Evolutionary conservation across 352 stramenopile genomes (phyloP), one percentile per base, ranked within the genome.

Genomic region (Stramenopiles sp.): DNA sequence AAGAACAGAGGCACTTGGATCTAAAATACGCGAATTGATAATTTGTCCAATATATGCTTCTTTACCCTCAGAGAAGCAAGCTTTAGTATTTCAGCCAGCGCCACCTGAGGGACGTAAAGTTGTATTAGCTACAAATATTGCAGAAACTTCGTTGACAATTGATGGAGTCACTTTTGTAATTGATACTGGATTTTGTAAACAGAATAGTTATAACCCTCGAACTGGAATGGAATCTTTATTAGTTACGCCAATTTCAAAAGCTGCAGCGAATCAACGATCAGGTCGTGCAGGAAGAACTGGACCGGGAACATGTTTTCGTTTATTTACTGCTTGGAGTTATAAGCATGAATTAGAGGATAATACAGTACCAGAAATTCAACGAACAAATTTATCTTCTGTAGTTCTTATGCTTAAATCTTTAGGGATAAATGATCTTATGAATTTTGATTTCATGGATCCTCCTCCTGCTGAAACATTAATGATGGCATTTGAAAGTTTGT

Each of bases 371-470:
- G 83, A 96, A 54, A 96, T 96, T 41, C 62, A 92, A 47, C 57
- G 83, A 10, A 93, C 81, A 7, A 94, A 96, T 48, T 66, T 96
- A 47, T 64, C 66, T 6, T 92, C 77, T 53, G 81, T 96, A 2
- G 83, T 97, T 41, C 58, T 99, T 24, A 68, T 96, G 50, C 71
- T 99, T 42, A 98, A 98, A 56, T 89, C 66, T 46, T 61, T 99
- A 1, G 87, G 87, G 2, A 94, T 99, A 49, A 85, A 97, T 49
- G 80, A 99, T 55, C 52, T 99, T 36, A 53, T 99, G 12, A 62
- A 95, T 49, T 99, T 99, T 47, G 87, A 99, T 56, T 98, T 96
- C 47, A 96, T 98, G 79, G 86, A 99, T 56, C 66, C 77, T 10
- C 87, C 87, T 10, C 84, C 87, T 2, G 68, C 88, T 28, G 88